These are phyloP conservation scores for Sporothrix curviconia DNA, from an alignment of 2,329 filamentous ascomycete genomes.

Conservation along the genomic window DNA sequence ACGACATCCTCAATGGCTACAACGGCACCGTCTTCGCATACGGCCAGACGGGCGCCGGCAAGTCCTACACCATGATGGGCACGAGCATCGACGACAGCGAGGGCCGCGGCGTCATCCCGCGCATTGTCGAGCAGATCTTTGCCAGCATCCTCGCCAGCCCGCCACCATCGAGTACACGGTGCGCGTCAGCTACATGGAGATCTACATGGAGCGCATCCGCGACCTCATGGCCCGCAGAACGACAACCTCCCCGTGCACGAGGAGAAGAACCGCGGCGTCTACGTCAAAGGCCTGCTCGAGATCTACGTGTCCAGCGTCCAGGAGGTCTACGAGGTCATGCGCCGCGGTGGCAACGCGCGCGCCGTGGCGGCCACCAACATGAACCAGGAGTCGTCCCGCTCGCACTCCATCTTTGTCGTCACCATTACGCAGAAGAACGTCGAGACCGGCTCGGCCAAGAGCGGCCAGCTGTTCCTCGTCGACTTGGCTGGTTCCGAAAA, in stretches of 20 bases:
- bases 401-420: slow-evolving; percentile 96
- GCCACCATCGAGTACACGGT: slow-evolving; percentile 98
- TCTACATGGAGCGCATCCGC: slow-evolving; percentile 98
- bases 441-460: slow-evolving; percentile 92
- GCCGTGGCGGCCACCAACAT: slow-evolving; percentile 97
- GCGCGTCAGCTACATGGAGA: slow-evolving; percentile 98
- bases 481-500: slow-evolving; percentile 98
- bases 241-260: slow-evolving; percentile 98
- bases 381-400: slow-evolving; percentile 97
- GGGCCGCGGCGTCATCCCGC: slow-evolving; percentile 88
- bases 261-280: slow-evolving; percentile 91
- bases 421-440: slow-evolving; percentile 97
- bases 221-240: slow-evolving; percentile 90
- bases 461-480: slow-evolving; percentile 92
- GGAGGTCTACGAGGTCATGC: slow-evolving; percentile 95
- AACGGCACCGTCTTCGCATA: slow-evolving; percentile 99
- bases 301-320: slow-evolving; percentile 93
- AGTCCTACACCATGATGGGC: slow-evolving; percentile 99
- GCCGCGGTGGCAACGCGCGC: slow-evolving; percentile 79
- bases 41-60: slow-evolving; percentile 95
- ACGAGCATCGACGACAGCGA: slow-evolving; percentile 86
- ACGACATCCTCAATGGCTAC: slow-evolving; percentile 98
- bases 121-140: slow-evolving; percentile 97
- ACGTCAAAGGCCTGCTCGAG: slow-evolving; percentile 90
- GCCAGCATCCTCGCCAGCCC: slow-evolving; percentile 84